Percentiles rank a stretch among this genome's conserved stretches.
phyloP scores from a whole-genome alignment of 2,329 filamentous ascomycete species.

The Fusarium buharicum region DNA sequence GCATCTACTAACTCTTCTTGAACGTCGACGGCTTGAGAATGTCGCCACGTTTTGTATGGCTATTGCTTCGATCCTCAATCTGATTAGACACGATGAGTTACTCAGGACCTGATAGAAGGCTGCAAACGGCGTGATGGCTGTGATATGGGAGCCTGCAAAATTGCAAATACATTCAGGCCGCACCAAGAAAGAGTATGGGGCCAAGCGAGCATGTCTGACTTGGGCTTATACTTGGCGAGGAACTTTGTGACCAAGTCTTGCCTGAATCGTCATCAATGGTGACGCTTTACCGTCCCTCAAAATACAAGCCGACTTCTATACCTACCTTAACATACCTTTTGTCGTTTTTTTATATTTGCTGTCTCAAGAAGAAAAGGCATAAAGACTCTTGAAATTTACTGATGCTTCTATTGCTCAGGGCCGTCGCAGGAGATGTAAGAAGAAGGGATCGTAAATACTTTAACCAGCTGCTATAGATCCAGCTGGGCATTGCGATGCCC shows the following conservation, averaged over 20 bases:
- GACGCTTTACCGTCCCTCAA: too few relatives aligned
- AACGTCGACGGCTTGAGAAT: slow-evolving; percentile 28
- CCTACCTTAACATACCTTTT: slow-evolving; percentile 24
- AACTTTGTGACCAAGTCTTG: slow-evolving; percentile 26
- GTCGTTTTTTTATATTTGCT: neutral
- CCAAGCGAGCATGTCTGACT: slow-evolving; percentile 23
- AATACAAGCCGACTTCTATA: slow-evolving; percentile 1
- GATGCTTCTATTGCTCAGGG: neutral
- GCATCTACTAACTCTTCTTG: slow-evolving; percentile 27
- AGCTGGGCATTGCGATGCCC: neutral
- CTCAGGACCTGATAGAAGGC: slow-evolving; percentile 24
- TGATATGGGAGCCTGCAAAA: slow-evolving; percentile 35
- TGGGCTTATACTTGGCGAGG: slow-evolving; percentile 13
- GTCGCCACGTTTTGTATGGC: neutral
- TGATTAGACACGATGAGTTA: slow-evolving; percentile 10
- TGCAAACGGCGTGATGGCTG: slow-evolving; percentile 30
- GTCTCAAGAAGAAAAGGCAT: too few relatives aligned
- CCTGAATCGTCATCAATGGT: too few relatives aligned
- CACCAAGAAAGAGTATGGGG: slow-evolving; percentile 28
- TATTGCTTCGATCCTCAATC: slow-evolving; percentile 22
- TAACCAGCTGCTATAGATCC: neutral
- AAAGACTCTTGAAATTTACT: neutral
- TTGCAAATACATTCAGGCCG: slow-evolving; percentile 29
- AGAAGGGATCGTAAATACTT: too few relatives aligned
- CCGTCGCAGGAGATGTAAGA: too few relatives aligned